Conservation (phyloP, 306 rosid genomes). For the Pueraria montana region DNA sequence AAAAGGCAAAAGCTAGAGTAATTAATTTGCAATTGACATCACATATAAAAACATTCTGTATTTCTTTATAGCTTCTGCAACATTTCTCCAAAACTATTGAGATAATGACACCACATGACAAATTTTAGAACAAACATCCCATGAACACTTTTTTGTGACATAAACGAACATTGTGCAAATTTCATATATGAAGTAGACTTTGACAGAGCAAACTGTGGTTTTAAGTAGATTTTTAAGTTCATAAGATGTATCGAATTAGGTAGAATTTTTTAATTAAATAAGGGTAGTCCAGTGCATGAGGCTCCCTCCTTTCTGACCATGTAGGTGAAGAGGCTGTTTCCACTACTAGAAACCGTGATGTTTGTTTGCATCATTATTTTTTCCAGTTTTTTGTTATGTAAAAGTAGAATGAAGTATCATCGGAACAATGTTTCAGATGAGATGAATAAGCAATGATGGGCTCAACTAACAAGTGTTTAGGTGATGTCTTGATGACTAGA, state of each 20-base stretch:
- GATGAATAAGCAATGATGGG: not conserved
- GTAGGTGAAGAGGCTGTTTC: not conserved
- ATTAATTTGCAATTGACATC: slow-evolving; percentile 17
- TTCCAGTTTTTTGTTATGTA: not conserved
- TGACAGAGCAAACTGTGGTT: not conserved
- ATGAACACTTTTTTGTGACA: not conserved
- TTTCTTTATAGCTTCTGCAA: not conserved
- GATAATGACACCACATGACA: not conserved
- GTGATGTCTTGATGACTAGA: not conserved
- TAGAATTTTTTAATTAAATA: not conserved
- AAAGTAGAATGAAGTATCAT: not conserved
- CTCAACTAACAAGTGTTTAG: not conserved
- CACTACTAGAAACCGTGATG: not conserved
- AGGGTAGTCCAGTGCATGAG: not conserved
- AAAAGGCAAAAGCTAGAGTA: slow-evolving; percentile 17
- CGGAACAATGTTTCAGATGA: not conserved
- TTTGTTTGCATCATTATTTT: not conserved
- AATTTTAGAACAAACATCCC: not conserved
- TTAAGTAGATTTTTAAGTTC: not conserved
- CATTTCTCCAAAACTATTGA: not conserved
- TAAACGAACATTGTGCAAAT: not conserved
- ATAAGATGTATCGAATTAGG: not conserved
- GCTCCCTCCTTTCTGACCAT: slow-evolving; percentile 5
- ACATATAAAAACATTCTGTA: not conserved
- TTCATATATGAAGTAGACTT: not conserved